Conservation (phyloP, 345 rosid species). For the Cardamine occulta region DNA sequence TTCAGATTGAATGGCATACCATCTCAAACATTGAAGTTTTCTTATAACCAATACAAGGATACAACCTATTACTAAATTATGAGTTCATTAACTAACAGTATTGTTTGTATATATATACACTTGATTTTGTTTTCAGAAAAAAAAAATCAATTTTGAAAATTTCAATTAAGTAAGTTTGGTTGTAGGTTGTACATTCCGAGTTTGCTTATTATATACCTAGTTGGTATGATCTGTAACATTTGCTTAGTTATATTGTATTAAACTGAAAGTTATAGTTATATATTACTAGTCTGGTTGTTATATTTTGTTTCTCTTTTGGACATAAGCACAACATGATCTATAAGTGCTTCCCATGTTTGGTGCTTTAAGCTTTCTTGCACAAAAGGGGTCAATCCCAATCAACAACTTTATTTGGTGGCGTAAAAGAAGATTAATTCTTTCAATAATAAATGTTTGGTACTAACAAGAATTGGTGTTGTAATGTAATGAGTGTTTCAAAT, state of each 20-base stretch:
- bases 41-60: slow-evolving; percentile 6
- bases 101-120: too few species aligned
- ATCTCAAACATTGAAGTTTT: slow-evolving; percentile 4
- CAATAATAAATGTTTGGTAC: slow-evolving; percentile 2
- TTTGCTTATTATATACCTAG: not conserved
- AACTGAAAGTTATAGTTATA: not conserved
- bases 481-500: too few species aligned
- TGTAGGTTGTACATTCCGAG: not conserved
- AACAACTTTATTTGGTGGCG: slow-evolving; percentile 24
- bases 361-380: slow-evolving; percentile 18
- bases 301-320: not conserved
- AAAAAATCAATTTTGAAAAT: too few species aligned
- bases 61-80: not conserved
- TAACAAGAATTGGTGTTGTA: not conserved
- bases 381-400: slow-evolving; percentile 18
- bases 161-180: too few species aligned
- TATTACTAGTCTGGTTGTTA: slow-evolving; percentile 12
- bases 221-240: slow-evolving; percentile 38
- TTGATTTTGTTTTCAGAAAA: too few species aligned
- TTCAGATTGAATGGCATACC: not conserved
- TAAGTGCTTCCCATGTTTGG: slow-evolving; percentile 44
- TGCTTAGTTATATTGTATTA: slow-evolving; percentile 18
- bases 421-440: not conserved
- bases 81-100: not conserved
- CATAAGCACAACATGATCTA: slow-evolving; percentile 35